Percentiles rank a stretch among this genome's conserved stretches.
Evolutionary conservation across 148 eudicot genomes (phyloP).

Genomic region (Dysphania ambrosioides): DNA sequence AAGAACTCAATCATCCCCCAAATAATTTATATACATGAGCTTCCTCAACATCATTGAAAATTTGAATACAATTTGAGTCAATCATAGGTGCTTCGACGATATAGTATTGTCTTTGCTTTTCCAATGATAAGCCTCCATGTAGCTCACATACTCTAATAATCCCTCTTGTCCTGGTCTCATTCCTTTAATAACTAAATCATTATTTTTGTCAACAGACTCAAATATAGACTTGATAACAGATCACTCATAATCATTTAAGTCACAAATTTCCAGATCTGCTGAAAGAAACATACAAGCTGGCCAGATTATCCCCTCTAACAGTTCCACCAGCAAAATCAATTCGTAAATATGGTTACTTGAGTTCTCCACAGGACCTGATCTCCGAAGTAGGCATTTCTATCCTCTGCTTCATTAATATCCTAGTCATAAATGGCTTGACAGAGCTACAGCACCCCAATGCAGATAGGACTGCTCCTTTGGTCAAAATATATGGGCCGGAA

Average conservation of each 20-base stretch:
- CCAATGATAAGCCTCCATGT: neutral
- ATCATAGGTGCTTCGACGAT: neutral
- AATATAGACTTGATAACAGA: no score
- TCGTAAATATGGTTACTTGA: no score
- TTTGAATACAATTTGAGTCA: neutral
- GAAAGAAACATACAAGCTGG: no score
- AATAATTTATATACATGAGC: neutral
- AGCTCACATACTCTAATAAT: neutral
- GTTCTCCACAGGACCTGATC: no score
- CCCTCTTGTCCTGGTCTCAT: neutral
- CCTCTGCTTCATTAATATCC: no score
- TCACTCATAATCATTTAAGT: no score
- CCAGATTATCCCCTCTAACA: no score
- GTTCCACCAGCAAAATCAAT: no score
- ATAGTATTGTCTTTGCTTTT: neutral
- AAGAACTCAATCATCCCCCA: neutral
- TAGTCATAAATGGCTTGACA: slow-evolving; percentile 46
- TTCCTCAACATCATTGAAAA: neutral
- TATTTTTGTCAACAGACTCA: no score
- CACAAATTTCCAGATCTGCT: no score
- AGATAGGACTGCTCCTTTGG: slow-evolving; percentile 48
- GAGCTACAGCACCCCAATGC: slow-evolving; percentile 78
- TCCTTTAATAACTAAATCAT: no score
- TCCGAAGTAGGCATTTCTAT: no score
- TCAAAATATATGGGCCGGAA: slow-evolving; percentile 77